These are phyloP conservation scores for Gigaspora rosea DNA, from an alignment of 192 early-diverging fungal genomes.

Conservation along the genomic window DNA sequence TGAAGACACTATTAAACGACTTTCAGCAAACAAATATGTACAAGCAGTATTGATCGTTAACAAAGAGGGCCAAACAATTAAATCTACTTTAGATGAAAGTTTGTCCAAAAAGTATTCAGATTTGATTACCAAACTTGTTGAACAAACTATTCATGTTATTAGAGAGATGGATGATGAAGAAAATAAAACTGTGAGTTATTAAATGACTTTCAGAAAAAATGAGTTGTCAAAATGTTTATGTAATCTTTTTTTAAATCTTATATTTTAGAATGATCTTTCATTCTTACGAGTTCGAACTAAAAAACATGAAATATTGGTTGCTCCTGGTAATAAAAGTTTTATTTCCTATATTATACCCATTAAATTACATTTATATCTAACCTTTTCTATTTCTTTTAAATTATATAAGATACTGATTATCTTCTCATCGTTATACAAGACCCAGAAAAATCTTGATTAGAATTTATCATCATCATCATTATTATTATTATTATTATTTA, in stretches of 20 bases:
- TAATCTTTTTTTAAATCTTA: neutral
- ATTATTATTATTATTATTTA: neutral
- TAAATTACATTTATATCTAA: neutral
- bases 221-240: neutral
- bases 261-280: constrained; percentile 82
- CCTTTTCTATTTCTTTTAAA: neutral
- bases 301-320: constrained; percentile 96
- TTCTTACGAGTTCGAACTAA: constrained; percentile 92
- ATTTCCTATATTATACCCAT: neutral
- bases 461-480: neutral
- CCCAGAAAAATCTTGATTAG: constrained; percentile 46
- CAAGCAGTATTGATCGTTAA: constrained; percentile 91
- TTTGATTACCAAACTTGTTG: constrained; percentile 80
- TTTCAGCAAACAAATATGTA: constrained; percentile 88
- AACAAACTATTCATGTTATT: constrained; percentile 74
- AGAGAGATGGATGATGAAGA: constrained; percentile 69
- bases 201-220: neutral
- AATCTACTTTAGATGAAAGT: constrained; percentile 81
- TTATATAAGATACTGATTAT: constrained; percentile 73
- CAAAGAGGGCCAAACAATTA: constrained; percentile 86
- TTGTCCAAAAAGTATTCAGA: constrained; percentile 81
- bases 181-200: constrained; percentile 54
- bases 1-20: constrained; percentile 91
- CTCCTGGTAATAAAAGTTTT: constrained; percentile 63
- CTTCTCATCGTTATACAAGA: constrained; percentile 82